Conservation (phyloP, 176 grass and related monocot species). For the Calamus simplicifolius region DNA sequence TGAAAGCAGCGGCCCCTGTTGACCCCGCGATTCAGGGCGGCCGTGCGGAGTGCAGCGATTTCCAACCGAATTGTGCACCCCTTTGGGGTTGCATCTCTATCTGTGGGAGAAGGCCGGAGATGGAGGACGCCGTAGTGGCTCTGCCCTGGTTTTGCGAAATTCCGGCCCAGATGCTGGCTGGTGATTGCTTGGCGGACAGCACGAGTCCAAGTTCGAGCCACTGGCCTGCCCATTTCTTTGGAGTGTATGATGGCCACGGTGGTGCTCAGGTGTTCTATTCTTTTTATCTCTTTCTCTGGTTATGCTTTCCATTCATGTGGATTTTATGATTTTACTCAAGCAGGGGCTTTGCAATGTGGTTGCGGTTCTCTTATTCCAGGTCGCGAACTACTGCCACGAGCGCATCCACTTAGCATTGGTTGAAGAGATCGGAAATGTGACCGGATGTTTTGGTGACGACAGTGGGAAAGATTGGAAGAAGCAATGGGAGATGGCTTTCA, state of each 20-base stretch:
- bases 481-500: slow-evolving; percentile 20
- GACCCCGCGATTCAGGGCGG: not conserved
- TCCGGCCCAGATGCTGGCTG: not conserved
- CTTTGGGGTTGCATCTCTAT: slow-evolving; percentile 12
- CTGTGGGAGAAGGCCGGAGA: not conserved
- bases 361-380: slow-evolving; percentile 4
- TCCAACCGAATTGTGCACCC: not conserved
- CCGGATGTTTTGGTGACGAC: not conserved
- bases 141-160: slow-evolving; percentile 7
- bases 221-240: slow-evolving; percentile 16
- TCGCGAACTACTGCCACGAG: slow-evolving; percentile 20
- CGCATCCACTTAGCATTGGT: slow-evolving; percentile 8
- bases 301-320: not conserved
- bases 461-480: slow-evolving; percentile 15
- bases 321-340: not conserved
- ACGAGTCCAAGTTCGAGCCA: not conserved
- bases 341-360: not conserved
- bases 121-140: slow-evolving; percentile 3
- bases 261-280: slow-evolving; percentile 14
- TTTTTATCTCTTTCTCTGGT: not conserved
- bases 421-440: not conserved
- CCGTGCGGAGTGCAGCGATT: no score
- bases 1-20: not conserved
- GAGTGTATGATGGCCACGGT: slow-evolving; percentile 28
- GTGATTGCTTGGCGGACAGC: not conserved